Base-by-base conservation (phyloP, 176 grass and related monocot species). In the Oryza rufipogon region DNA sequence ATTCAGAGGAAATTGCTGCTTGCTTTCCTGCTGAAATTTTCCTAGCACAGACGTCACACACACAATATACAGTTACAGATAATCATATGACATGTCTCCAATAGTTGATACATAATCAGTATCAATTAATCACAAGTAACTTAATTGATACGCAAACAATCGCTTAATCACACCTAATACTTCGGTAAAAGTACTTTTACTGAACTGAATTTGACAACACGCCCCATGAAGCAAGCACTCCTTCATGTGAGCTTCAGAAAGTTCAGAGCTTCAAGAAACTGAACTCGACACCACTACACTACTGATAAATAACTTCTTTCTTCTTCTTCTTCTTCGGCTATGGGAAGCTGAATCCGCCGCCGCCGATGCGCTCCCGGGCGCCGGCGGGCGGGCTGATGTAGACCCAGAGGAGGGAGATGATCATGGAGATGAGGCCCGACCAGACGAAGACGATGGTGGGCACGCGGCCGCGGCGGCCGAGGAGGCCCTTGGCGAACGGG, bases 371-470 rank as follows among this genome's bases (percentile, higher is more conserved):
- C 33, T 49, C 84, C 77, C 74, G 88, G 1, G 68, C 78, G 0
- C 96, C 93, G 0, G 83, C 83, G 0, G 96, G 96, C 10, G 96
- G 96, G 78, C 87, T 96, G 83, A 98, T 90, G 77, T 94, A 94
- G 23, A 98, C 96, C 93, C 93, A 98, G 15, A 98, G 89, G 44
- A 98, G 81, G 14, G 93, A 98, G 11, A 98, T 70, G n/a, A 95
- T 77, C 73, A 93, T 98, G 11, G 89, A 92, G 25, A 98, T 77
- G 64, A 98, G 77, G 0, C 96, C 96, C 0, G 93, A 96, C 96
- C 96, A 98, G 80, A 98, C 87, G 51, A 98, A 98, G 5, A 98
- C 96, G 32, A 98, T 93, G 10, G 93, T 98, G 0, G 93, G 96
- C 81, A 98, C 91, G 11, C 94, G 94, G n/a, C 96, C 96, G 6